Evolutionary conservation across 805 yeast genomes (phyloP), one percentile per base, ranked within the genome.

Genomic region (Blastobotrys muscicola): DNA sequence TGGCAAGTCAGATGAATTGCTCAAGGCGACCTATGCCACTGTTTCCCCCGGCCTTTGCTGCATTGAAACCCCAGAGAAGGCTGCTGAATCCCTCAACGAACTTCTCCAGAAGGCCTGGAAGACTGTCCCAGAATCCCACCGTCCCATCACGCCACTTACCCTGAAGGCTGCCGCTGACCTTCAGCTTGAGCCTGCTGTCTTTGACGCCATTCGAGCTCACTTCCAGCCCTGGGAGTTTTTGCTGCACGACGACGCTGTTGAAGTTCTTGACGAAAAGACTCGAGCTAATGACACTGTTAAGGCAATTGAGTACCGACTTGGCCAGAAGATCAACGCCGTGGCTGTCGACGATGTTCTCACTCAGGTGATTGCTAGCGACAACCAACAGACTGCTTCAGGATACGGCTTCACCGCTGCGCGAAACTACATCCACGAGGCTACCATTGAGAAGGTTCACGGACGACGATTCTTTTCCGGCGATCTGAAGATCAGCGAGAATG

Each of bases 111-210:
- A 75, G 9, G 98, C 98, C 0, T 53, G 87, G 54, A 68, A 76
- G 16, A 64, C 78, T 7, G 83, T 90, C 41, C 98, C 98, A 26
- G 69, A 71, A 48, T 70, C 70, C 33, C 68, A 73, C 56, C 85
- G 78, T 55, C 63, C 69, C 0, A 86, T 95, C 66, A 80, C 97
- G 2, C 98, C 98, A 2, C 75, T 92, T 39, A 94, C 97, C 1
- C 95, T 92, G 36, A 90, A 89, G 68, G 99, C 98, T 42, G 92
- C 98, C 37, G 98, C 99, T 29, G 98, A 98, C 33, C 73, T 92
- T 58, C 78, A 98, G 65, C 61, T 82, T 61, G 73, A 94, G 3
- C 64, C 64, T 20, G 76, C 74, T 36, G 92, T 92, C 45, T 70
- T 92, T 54, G 69, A 67, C 4, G 85, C 85, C 48, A 97, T 94